These are phyloP conservation scores for Naganishia sp. DNA, from an alignment of 1,284 basidiomycete species.

Conservation along the genomic window DNA sequence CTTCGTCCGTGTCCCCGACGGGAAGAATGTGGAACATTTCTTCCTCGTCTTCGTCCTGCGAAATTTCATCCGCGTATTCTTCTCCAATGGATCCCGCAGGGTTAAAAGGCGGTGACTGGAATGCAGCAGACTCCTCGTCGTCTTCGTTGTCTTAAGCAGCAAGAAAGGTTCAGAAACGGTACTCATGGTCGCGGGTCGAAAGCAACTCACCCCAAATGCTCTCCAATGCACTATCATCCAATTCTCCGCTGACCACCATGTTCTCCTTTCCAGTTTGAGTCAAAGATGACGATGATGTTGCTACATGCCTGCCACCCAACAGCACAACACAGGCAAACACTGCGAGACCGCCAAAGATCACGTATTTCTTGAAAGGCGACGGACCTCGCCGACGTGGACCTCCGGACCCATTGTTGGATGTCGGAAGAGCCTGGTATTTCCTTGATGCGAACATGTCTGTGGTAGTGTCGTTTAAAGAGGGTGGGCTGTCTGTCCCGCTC, in stretches of 20 bases:
- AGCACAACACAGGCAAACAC: constrained; percentile 24
- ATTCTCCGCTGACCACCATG: not conserved
- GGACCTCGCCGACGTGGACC: constrained; percentile 14
- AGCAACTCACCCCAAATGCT: constrained; percentile 21
- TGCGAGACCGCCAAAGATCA: constrained; percentile 23
- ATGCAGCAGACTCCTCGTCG: constrained; percentile 41
- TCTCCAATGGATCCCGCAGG: constrained; percentile 39
- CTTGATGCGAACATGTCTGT: constrained; percentile 24
- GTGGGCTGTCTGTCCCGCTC: constrained; percentile 43
- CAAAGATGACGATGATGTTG: constrained; percentile 10
- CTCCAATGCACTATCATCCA: constrained; percentile 3
- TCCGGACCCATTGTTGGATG: constrained; percentile 2
- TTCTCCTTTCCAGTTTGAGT: constrained; percentile 2
- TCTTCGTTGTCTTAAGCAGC: constrained; percentile 4
- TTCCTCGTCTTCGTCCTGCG: constrained; percentile 40
- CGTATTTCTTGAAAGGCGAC: constrained; percentile 25
- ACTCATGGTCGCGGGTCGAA: not conserved
- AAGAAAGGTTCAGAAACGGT: not conserved
- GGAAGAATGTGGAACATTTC: constrained; percentile 41
- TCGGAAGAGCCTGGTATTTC: constrained; percentile 24
- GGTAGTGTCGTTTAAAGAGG: not conserved
- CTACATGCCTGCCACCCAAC: constrained; percentile 28
- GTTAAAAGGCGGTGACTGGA: constrained; percentile 48
- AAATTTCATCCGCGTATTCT: constrained; percentile 34
- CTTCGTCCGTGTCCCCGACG: constrained; percentile 21